Evolutionary conservation across 2,329 filamentous ascomycete genomes (phyloP).

Genomic region (Arthrinium puccinioides): DNA sequence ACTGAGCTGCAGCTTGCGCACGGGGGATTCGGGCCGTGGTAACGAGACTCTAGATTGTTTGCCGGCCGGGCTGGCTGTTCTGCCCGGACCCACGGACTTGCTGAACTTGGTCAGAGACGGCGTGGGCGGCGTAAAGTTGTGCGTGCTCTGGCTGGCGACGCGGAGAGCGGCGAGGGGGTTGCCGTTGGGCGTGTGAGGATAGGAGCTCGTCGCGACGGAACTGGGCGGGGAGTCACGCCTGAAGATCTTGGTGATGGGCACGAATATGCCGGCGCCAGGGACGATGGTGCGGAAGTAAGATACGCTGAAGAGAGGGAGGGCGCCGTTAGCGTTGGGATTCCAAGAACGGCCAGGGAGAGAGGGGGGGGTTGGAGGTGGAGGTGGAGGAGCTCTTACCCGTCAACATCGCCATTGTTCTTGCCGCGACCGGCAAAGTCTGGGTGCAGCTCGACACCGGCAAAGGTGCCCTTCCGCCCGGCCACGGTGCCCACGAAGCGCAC

Average conservation of each 20-base stretch:
- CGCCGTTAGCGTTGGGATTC: too few relatives aligned
- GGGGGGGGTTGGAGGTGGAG: too few relatives aligned
- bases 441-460: conserved; percentile 86
- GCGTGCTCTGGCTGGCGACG: conserved; percentile 48
- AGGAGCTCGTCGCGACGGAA: conserved; percentile 39
- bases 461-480: conserved; percentile 80
- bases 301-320: conserved; percentile 41
- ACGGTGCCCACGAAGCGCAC: conserved; percentile 86
- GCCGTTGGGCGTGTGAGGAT: conserved; percentile 63
- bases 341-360: too few relatives aligned
- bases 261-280: conserved; percentile 84
- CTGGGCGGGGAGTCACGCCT: conserved; percentile 55
- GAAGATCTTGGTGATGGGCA: conserved; percentile 75
- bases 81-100: conserved; percentile 73
- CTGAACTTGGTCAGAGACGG: conserved; percentile 72
- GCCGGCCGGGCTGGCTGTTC: conserved; percentile 63
- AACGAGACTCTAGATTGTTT: conserved; percentile 71
- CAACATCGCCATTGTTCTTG: conserved; percentile 95
- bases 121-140: conserved; percentile 56
- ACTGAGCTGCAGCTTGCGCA: conserved; percentile 60
- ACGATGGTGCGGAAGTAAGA: conserved; percentile 76
- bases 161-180: conserved; percentile 45
- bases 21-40: conserved; percentile 81
- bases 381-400: conserved; percentile 65
- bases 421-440: conserved; percentile 73